These are phyloP conservation scores for Zasmidium angulare DNA, from an alignment of 2,329 filamentous ascomycete species.

Conservation along the genomic window DNA sequence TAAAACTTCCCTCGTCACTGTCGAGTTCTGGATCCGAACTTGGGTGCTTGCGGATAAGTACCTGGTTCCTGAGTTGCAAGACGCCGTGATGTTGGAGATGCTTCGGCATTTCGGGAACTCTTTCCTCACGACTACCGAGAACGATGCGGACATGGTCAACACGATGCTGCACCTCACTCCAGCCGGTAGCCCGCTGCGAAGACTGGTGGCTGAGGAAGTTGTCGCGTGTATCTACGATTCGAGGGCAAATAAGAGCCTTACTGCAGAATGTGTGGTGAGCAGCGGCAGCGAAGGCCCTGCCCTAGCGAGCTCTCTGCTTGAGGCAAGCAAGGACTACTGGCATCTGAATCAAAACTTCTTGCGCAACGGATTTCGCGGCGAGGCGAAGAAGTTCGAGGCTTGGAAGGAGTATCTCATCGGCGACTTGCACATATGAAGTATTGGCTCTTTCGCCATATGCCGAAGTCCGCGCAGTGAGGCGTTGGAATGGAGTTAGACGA, in stretches of 20 bases:
- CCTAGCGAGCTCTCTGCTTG: not conserved
- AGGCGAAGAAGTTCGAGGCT: not conserved
- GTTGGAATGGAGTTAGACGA: too few relatives aligned
- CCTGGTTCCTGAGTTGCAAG: not conserved
- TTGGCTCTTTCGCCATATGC: too few relatives aligned
- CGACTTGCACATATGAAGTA: not conserved
- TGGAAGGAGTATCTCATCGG: not conserved
- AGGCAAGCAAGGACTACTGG: not conserved
- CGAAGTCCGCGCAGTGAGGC: too few relatives aligned
- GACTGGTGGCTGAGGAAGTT: not conserved
- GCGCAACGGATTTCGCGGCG: too few relatives aligned
- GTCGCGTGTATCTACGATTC: not conserved
- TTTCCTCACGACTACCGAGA: not conserved
- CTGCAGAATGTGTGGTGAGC: too few relatives aligned
- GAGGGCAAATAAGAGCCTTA: too few relatives aligned
- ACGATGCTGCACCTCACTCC: not conserved
- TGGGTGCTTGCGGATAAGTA: conserved; percentile 2
- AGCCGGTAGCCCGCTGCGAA: not conserved
- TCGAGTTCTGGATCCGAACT: not conserved
- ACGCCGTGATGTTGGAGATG: not conserved
- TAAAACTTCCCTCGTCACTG: not conserved
- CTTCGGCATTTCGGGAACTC: not conserved
- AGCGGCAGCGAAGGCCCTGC: too few relatives aligned
- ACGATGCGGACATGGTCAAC: not conserved
- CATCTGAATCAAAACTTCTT: not conserved